phyloP scores from a whole-genome alignment of 495 filamentous ascomycete species.

The Tuber magnatum region DNA sequence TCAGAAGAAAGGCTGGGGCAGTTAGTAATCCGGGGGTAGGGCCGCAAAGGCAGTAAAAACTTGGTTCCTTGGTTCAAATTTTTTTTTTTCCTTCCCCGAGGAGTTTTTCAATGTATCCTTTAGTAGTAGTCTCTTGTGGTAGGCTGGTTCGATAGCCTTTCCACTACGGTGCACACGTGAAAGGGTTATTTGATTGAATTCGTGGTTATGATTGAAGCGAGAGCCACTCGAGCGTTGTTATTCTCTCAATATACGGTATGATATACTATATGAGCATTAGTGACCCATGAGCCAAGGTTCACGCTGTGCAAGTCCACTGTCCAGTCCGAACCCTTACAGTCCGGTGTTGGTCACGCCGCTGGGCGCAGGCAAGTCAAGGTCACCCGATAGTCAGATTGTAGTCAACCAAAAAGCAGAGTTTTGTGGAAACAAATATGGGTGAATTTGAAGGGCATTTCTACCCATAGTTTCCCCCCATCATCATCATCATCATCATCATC shows the following conservation, averaged over 20 bases:
- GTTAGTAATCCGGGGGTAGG: constrained; percentile 40
- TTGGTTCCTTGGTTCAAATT: not conserved
- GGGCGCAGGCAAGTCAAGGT: not conserved
- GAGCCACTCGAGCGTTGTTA: not conserved
- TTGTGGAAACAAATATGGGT: too few relatives aligned
- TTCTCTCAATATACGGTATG: not conserved
- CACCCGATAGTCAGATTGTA: not conserved
- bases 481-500: too few relatives aligned
- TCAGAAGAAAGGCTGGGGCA: constrained; percentile 57
- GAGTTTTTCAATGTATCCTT: not conserved
- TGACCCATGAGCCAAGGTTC: not conserved
- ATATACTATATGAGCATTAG: too few relatives aligned
- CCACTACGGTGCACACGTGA: not conserved
- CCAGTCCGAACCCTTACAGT: not conserved
- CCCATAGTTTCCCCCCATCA: too few relatives aligned
- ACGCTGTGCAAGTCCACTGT: not conserved
- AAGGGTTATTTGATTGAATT: not conserved
- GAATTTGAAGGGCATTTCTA: too few relatives aligned
- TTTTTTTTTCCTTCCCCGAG: not conserved
- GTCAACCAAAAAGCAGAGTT: not conserved
- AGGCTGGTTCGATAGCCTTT: not conserved
- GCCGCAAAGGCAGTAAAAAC: constrained; percentile 32
- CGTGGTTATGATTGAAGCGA: not conserved
- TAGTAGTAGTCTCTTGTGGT: not conserved
- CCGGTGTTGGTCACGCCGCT: not conserved